Evolutionary conservation across 163 green algal species (phyloP).

Genomic region (Smithsoniella earleae): DNA sequence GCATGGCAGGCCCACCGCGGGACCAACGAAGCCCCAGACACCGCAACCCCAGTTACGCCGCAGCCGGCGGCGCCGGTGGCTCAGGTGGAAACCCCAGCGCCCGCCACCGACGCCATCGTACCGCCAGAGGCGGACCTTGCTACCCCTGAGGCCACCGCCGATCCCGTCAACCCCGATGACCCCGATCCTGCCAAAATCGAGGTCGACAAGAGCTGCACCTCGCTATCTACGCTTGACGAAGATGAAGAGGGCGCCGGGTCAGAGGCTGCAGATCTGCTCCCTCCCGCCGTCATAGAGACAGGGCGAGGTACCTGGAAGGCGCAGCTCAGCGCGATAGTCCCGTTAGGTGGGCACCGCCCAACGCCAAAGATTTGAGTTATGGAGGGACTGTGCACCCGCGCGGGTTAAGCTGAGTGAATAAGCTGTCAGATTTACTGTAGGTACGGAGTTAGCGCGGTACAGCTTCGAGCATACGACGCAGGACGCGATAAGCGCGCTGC

Average conservation of each 20-base stretch:
- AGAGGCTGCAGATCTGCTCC: background rate
- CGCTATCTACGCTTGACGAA: background rate
- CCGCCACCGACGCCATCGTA: background rate
- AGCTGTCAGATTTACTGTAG: no score
- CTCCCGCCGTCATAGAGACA: background rate
- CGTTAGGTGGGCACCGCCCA: no score
- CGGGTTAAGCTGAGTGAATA: no score
- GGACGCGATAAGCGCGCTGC: background rate
- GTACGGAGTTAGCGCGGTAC: background rate
- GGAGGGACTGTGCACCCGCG: no score
- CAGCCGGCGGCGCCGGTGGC: conserved; percentile 5
- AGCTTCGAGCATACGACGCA: conserved; percentile 5
- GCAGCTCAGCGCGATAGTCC: background rate
- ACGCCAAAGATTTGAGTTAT: no score
- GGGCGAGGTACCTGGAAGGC: conserved; percentile 7
- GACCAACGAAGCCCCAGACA: background rate
- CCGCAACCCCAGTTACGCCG: background rate
- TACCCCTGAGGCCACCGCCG: background rate
- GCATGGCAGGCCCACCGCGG: conserved; percentile 10
- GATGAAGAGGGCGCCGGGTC: background rate
- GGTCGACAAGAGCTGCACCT: no score
- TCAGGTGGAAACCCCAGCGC: background rate
- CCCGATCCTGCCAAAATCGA: background rate
- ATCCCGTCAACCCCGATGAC: background rate
- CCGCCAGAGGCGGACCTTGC: background rate